phyloP scores from a whole-genome alignment of 148 eudicot species.

The Chenopodium quinoa region DNA sequence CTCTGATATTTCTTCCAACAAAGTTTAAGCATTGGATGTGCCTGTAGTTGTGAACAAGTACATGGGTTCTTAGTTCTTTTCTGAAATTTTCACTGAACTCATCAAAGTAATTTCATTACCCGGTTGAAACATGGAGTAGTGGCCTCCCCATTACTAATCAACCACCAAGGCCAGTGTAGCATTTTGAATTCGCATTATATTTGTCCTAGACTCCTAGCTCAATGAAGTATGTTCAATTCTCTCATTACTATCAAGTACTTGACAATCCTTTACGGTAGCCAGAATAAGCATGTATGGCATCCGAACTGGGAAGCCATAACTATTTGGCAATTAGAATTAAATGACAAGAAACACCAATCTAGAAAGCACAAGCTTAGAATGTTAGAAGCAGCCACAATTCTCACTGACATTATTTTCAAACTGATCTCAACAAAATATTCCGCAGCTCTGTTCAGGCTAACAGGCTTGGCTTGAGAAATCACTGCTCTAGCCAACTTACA shows the following conservation, averaged over 20 bases:
- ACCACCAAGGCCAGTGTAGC: no score
- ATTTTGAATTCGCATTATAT: not conserved
- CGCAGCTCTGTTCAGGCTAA: not conserved
- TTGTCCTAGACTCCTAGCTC: not conserved
- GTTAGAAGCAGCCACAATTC: not conserved
- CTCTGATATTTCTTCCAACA: no score
- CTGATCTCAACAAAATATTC: not conserved
- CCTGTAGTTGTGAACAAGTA: no score
- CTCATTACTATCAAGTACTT: not conserved
- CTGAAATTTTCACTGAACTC: no score
- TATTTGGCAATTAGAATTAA: not conserved
- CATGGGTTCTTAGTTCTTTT: no score
- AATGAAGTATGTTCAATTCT: not conserved
- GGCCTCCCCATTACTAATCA: no score
- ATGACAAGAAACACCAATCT: not conserved
- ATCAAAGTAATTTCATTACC: no score
- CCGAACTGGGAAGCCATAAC: not conserved
- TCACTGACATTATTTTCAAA: not conserved
- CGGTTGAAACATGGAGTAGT: no score
- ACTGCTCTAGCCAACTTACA: not conserved
- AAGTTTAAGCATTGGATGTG: no score
- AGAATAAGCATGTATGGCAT: not conserved
- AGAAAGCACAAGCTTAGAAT: not conserved
- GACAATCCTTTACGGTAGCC: not conserved
- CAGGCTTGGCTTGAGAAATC: not conserved